Evolutionary conservation across 768 basidiomycete genomes (phyloP).

Genomic region (Chalciporus chontae): DNA sequence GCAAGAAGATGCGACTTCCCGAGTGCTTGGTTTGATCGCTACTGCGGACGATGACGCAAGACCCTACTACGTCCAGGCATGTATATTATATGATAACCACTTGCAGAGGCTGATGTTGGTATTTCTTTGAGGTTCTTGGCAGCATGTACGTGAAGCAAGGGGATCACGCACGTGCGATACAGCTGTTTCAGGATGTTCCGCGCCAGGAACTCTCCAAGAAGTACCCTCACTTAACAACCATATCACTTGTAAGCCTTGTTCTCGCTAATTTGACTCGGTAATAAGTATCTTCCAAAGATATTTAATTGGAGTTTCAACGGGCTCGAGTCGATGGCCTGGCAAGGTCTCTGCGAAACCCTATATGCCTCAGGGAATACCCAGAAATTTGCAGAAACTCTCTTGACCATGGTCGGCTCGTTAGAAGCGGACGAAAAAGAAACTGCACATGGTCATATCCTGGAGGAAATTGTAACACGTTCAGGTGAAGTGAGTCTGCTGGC

Average conservation of each 20-base stretch:
- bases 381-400: background rate
- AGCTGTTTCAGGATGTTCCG: background rate
- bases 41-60: background rate
- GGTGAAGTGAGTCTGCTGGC: background rate
- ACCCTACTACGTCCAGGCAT: background rate
- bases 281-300: background rate
- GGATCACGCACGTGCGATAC: background rate
- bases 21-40: background rate
- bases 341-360: background rate
- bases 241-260: background rate
- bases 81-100: background rate
- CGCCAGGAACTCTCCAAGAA: background rate
- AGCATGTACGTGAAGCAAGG: background rate
- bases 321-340: background rate
- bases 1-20: background rate
- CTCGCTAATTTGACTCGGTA: background rate
- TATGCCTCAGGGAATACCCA: background rate
- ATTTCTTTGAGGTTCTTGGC: background rate
- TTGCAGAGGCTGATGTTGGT: background rate
- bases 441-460: background rate
- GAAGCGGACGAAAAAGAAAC: background rate
- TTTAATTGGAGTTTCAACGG: background rate
- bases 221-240: background rate
- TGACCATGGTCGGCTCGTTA: background rate
- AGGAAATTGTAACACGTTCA: background rate